phyloP scores from a whole-genome alignment of 2,329 filamentous ascomycete species.

The Ophiostoma ulmi region DNA sequence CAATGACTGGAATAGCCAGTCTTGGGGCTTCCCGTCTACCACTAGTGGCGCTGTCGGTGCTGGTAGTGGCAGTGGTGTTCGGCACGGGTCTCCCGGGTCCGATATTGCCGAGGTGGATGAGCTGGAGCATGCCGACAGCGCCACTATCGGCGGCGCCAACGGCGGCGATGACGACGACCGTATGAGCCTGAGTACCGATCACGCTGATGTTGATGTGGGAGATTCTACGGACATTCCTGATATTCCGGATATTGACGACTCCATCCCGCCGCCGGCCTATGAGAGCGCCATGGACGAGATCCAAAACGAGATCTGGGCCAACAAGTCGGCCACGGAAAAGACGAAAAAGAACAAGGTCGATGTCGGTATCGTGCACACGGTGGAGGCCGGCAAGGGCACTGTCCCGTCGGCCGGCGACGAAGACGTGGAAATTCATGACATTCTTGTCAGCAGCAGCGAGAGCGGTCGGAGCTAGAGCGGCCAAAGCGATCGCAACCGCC shows the following conservation, averaged over 20 bases:
- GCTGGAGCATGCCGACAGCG: conserved; percentile 15
- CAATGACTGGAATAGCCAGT: conserved; percentile 28
- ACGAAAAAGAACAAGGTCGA: conserved; percentile 35
- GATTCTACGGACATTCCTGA: not conserved
- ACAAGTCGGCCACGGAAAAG: conserved; percentile 34
- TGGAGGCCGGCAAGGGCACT: not conserved
- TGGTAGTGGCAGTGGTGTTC: conserved; percentile 16
- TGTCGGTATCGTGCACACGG: conserved; percentile 33
- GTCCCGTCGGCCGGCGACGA: not conserved
- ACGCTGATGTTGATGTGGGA: not conserved
- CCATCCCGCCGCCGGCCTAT: conserved; percentile 28
- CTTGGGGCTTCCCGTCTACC: conserved; percentile 44
- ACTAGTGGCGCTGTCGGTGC: not conserved
- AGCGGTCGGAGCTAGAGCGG: conserved; percentile 42
- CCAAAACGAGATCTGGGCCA: conserved; percentile 36
- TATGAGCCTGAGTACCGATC: conserved; percentile 21
- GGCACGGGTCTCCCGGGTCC: conserved; percentile 21
- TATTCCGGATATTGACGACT: conserved; percentile 21
- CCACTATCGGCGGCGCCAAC: not conserved
- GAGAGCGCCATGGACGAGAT: conserved; percentile 32
- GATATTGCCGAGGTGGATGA: conserved; percentile 24
- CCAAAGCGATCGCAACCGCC: not conserved
- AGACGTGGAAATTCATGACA: conserved; percentile 37
- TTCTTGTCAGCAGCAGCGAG: not conserved
- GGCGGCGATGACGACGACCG: conserved; percentile 17